Conservation (phyloP, 345 rosid species). For the Gossypium mustelinum region DNA sequence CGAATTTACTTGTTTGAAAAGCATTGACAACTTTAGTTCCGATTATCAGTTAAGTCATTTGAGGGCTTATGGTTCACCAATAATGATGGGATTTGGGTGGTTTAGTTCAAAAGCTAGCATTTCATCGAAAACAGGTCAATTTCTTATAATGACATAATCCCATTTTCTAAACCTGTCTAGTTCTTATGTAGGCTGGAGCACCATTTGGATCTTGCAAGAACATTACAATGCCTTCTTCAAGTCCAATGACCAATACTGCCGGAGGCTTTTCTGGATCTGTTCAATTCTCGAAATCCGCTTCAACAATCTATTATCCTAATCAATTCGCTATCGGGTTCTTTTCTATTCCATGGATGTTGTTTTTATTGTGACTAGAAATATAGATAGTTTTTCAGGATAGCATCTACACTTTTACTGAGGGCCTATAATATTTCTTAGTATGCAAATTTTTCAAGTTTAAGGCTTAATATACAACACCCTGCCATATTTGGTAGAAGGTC, state of each 20-base stretch:
- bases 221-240: conserved; percentile 40
- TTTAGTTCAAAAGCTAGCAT: neutral
- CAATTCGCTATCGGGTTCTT: conserved; percentile 25
- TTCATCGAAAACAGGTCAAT: neutral
- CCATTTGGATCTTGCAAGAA: conserved; percentile 88
- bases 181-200: conserved; percentile 64
- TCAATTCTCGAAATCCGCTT: conserved; percentile 65
- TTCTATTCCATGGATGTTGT: conserved; percentile 35
- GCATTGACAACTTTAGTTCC: conserved; percentile 2
- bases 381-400: conserved; percentile 23
- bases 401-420: conserved; percentile 11
- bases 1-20: conserved; percentile 4
- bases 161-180: conserved; percentile 15
- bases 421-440: conserved; percentile 6
- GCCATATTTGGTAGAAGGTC: conserved; percentile 7
- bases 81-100: neutral
- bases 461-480: conserved; percentile 6
- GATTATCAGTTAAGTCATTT: neutral
- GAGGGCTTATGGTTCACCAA: neutral
- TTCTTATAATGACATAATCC: neutral
- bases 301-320: conserved; percentile 35
- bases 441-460: conserved; percentile 12
- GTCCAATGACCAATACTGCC: conserved; percentile 42
- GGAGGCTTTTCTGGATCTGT: conserved; percentile 90
- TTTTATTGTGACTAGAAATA: conserved; percentile 30